Base-by-base conservation (phyloP, 2,329 filamentous ascomycete genomes). In the Epichloe typhina region DNA sequence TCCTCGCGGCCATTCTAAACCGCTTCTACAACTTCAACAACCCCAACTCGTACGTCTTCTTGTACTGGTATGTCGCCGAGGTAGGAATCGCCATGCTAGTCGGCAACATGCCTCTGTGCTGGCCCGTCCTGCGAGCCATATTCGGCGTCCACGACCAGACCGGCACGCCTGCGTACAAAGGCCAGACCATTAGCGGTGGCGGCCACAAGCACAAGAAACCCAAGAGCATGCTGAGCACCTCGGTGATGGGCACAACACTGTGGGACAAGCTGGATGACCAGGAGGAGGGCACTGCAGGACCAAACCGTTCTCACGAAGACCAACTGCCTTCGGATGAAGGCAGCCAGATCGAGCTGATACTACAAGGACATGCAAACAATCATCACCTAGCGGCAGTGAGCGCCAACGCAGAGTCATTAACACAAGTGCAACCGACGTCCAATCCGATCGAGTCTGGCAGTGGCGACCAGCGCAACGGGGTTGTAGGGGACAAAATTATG, bases 61-160 rank as follows among this genome's bases (percentile, higher is more conserved):
- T 79, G 0, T 74, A 74, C 56, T 83, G 79, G 78, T 80, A 80
- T 55, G 72, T 79, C 8, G 72, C 77, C 31, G 79, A 83, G 59
- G 72, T 73, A 12, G 76, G 73, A 43, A 79, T 79, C 0, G 76
- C 78, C 5, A 69, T 83, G 40, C 70, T 80, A 46, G 78, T 82
- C 15, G 72, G 77, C 31, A 83, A 83, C 53, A 67, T 83, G 5
- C 79, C 79, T 0, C 74, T 81, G 46, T 75, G 72, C 54, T 82
- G 77, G 72, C 74, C 75, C 0, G 66, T 82, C 19, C 67, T 80
- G 33, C 72, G 76, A 42, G 68, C 71, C 8, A 52, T 75, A 0
- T 50, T 64, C 7, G 60, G 62, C 21, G 53, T 55, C 45, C 57
- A 50, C 19, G 56, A 56, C 21, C 47, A 56, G 39, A 53, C 57